Base-by-base conservation (phyloP, 306 rosid species). In the Castanea sativa region DNA sequence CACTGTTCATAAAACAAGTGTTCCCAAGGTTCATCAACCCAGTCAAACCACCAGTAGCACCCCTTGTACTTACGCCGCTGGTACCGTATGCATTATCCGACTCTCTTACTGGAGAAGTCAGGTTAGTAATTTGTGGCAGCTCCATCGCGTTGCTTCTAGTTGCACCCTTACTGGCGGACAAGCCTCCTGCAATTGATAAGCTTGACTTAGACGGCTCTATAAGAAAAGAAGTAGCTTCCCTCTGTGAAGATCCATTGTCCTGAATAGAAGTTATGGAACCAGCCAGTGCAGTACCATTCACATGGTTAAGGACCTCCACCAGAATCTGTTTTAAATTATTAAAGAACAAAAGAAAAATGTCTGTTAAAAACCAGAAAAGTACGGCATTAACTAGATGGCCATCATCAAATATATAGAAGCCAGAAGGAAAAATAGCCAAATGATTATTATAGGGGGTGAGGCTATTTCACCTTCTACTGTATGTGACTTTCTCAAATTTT, bases 1-100 rank as follows among this genome's bases (percentile, higher is more conserved):
- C 97, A 83, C 99, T 92, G 86, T 95, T 95, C 99, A 95, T 95
- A 83, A 92, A 95, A 91, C 99, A 95, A 57, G 99, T 95, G 84
- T 95, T 95, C 83, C 99, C 99, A 78, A 95, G 98, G 85, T 95
- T 95, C 81, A 88, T 84, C 87, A 95, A 86, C 73, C 99, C 99
- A 69, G 92, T 95, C 84, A 95, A 89, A 84, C 99, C 98, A 85
- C 91, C 90, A 20, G 90, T 72, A 38, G 97, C 91, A 29, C 99
- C 99, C 76, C 99, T 87, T 75, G 98, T 95, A 86, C 91, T 86
- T 79, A 94, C 93, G 74, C 98, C 97, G 76, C 76, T 77, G 56
- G 85, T 78, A 73, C 88, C 96, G 76, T 83, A 80, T 20, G 91
- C 70, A 71, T 87, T 90, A 61, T 92, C 98, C 16, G 60, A 80